Evolutionary conservation across 495 filamentous ascomycete genomes (phyloP).

Genomic region (Choiromyces venosus): DNA sequence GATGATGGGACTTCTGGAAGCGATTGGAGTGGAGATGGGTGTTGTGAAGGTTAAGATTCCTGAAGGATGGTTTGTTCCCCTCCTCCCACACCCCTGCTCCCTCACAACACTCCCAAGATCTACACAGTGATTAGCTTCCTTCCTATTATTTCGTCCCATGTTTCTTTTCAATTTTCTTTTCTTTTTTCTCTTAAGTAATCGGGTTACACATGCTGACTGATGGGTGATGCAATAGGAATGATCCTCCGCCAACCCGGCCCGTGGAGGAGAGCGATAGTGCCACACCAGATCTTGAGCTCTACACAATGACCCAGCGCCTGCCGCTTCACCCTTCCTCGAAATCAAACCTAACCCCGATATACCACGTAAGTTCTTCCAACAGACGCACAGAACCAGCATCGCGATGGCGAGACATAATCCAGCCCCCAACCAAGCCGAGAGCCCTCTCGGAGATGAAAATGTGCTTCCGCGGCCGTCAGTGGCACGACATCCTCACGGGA

Average conservation of each 20-base stretch:
- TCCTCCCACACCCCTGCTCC: conserved; percentile 4
- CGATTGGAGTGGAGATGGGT: conserved; percentile 33
- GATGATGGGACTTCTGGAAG: conserved; percentile 30
- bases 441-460: conserved; percentile 25
- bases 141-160: neutral
- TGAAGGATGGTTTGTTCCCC: conserved; percentile 23
- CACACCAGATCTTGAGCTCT: conserved; percentile 26
- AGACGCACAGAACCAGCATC: conserved; percentile 7
- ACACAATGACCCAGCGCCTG: conserved; percentile 28
- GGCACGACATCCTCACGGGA: conserved; percentile 25
- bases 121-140: conserved; percentile 8
- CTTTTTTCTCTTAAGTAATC: neutral
- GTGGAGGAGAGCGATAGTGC: conserved; percentile 18
- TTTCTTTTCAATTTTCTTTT: neutral
- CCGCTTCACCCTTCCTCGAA: conserved; percentile 29
- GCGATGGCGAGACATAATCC: conserved; percentile 18
- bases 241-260: conserved; percentile 11
- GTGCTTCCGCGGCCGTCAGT: conserved; percentile 30
- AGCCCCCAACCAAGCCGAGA: conserved; percentile 6
- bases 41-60: conserved; percentile 31
- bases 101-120: conserved; percentile 4
- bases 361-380: conserved; percentile 30
- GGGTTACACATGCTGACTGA: conserved; percentile 1
- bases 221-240: neutral
- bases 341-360: conserved; percentile 33